Conservation (phyloP, 805 yeast species). For the Komagataella mondaviorum region DNA sequence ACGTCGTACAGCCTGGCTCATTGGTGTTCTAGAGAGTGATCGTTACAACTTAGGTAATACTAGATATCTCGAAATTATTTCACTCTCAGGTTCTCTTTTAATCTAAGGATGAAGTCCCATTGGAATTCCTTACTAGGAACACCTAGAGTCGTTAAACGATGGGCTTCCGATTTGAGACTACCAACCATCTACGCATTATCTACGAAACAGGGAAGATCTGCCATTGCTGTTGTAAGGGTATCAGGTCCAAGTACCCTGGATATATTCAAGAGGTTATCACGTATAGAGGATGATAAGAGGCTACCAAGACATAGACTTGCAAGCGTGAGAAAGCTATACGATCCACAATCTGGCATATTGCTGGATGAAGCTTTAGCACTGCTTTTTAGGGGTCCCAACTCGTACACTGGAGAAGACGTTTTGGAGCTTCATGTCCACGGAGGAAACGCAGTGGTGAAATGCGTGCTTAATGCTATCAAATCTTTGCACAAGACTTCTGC, state of each 20-base stretch:
- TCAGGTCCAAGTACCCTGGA: constrained; percentile 53
- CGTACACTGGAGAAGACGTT: constrained; percentile 89
- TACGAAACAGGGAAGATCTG: constrained; percentile 70
- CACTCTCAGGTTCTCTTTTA: background rate
- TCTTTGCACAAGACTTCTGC: constrained; percentile 29
- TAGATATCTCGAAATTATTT: background rate
- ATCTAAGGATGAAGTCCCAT: background rate
- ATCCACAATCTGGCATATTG: constrained; percentile 22
- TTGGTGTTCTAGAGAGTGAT: background rate
- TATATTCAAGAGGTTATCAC: constrained; percentile 27
- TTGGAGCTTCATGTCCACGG: constrained; percentile 92
- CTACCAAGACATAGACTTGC: constrained; percentile 41
- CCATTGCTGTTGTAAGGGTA: constrained; percentile 74
- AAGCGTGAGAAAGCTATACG: constrained; percentile 40
- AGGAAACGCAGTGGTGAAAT: constrained; percentile 69
- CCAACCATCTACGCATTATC: constrained; percentile 89
- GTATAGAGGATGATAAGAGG: constrained; percentile 6
- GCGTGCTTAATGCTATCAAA: constrained; percentile 53
- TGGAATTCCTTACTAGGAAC: background rate
- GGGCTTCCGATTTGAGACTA: background rate
- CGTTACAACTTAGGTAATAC: background rate
- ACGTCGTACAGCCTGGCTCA: background rate
- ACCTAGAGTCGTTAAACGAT: background rate
- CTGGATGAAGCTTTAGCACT: constrained; percentile 71
- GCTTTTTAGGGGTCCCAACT: constrained; percentile 56